A percentile compares a stretch with the other conserved stretches of the same genome.
These are phyloP conservation scores for Lipomyces mesembrius DNA, from an alignment of 805 yeast genomes.

Conservation along the genomic window DNA sequence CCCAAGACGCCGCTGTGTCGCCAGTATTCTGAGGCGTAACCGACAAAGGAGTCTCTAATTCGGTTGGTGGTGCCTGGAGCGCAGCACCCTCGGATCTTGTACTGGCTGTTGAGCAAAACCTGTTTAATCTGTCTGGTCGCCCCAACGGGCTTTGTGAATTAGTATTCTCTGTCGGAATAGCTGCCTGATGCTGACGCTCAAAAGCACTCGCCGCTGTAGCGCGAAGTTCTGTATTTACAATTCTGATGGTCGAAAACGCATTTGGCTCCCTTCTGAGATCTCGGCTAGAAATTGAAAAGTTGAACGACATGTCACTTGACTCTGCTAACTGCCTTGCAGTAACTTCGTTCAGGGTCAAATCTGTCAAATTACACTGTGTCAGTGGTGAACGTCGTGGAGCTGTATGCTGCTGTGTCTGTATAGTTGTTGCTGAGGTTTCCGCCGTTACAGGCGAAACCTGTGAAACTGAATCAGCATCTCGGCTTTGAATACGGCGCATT, in stretches of 20 bases:
- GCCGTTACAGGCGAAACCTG: not conserved
- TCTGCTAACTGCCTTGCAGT: not conserved
- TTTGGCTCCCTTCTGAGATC: not conserved
- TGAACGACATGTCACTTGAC: not conserved
- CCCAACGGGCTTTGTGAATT: not conserved
- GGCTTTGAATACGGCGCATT: constrained; percentile 1
- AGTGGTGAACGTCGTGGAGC: not conserved
- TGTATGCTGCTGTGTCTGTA: not conserved
- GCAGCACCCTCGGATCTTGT: not conserved
- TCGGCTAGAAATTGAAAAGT: not conserved
- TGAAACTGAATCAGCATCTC: not conserved
- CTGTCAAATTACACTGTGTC: not conserved
- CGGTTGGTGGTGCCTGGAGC: not conserved
- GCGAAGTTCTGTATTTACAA: constrained; percentile 1
- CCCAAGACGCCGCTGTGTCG: constrained; percentile 10
- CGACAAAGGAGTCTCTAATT: not conserved
- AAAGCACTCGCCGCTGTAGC: constrained; percentile 8
- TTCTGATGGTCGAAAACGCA: constrained; percentile 5
- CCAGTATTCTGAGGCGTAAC: constrained; percentile 7
- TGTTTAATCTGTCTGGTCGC: not conserved
- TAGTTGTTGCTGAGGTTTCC: not conserved
- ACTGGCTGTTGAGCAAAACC: constrained; percentile 7
- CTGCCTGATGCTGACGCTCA: not conserved
- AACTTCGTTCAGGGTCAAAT: not conserved
- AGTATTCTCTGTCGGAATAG: not conserved